Evolutionary conservation across 208 protist species (phyloP), one percentile per base, ranked within the genome.

Genomic region (Spongospora subterranea): DNA sequence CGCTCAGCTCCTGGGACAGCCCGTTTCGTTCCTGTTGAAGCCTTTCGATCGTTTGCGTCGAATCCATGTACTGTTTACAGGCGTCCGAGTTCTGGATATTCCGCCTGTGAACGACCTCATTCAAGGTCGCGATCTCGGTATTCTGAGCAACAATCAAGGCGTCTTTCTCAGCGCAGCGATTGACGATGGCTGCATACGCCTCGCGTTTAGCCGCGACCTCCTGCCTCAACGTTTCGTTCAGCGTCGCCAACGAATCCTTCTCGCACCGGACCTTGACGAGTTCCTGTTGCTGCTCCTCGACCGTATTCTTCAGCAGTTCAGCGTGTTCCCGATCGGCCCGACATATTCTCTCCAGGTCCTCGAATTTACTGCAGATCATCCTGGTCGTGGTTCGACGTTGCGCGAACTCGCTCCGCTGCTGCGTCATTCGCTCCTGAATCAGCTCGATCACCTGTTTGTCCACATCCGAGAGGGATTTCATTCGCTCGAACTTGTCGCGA

Each of bases 401-500:
- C 6, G 71, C 40, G 35, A 82, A 43, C n/a, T 6, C 71, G 6
- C 40, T 6, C 6, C 71, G 71, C 71, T 82, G 71, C 6, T 82
- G 17, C 13, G 40, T 20, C 6, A 82, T 35, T 13, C n/a, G 6
- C n/a, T 82, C 35, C 71, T 82, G 71, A 39, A 82, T 82, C 35
- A 43, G 35, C 6, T 35, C 71, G 71, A 82, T 82, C 13, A 82
- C 11, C 6, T 82, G 71, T 6, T n/a, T 6, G 35, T 82, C 71
- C 35, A 17, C 40, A 6, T 82, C 35, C 13, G 71, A 82, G 6
- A 82, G 35, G 13, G 71, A 82, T 35, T 35, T 6, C 71, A 82
- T 82, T n/a, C 40, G 71, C 71, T 82, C 17, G n/a, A 82, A 39
- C n/a, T 82, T 82, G n/a, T 35, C 71, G 17, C 71, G 71, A 82